Conservation (phyloP, 2,329 filamentous ascomycete genomes). For the Epichloe sylvatica region DNA sequence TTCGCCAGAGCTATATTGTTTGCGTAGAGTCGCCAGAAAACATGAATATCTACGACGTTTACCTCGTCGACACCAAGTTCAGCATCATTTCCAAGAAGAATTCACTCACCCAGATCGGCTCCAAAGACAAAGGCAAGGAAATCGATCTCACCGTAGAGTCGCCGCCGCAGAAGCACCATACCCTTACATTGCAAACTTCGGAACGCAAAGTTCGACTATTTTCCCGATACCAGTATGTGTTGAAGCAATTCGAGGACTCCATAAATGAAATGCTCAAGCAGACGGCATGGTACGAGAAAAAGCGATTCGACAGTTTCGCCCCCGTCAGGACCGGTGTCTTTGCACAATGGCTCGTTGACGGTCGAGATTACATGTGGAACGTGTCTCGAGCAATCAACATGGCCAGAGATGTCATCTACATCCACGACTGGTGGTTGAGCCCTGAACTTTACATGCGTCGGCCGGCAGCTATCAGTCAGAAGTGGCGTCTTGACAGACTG, state of each 20-base stretch:
- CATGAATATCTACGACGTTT: constrained; percentile 98
- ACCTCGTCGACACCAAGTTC: constrained; percentile 87
- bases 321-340: constrained; percentile 77
- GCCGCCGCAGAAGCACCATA: constrained; percentile 53
- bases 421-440: constrained; percentile 98
- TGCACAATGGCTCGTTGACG: constrained; percentile 93
- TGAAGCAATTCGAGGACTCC: constrained; percentile 87
- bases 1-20: constrained; percentile 94
- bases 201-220: constrained; percentile 86
- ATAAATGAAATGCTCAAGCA: constrained; percentile 72
- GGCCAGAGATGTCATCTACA: constrained; percentile 95
- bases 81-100: constrained; percentile 60
- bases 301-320: constrained; percentile 87
- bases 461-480: constrained; percentile 89
- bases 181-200: constrained; percentile 74
- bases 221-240: constrained; percentile 76
- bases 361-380: constrained; percentile 98
- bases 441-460: constrained; percentile 91
- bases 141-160: constrained; percentile 28
- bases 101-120: constrained; percentile 35
- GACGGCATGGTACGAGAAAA: constrained; percentile 69
- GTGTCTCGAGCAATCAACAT: constrained; percentile 93
- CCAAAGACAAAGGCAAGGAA: constrained; percentile 45
- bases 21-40: constrained; percentile 98
- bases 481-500: constrained; percentile 88